Conservation (phyloP, 73 alveolate species). For the Stentor roeselii region DNA sequence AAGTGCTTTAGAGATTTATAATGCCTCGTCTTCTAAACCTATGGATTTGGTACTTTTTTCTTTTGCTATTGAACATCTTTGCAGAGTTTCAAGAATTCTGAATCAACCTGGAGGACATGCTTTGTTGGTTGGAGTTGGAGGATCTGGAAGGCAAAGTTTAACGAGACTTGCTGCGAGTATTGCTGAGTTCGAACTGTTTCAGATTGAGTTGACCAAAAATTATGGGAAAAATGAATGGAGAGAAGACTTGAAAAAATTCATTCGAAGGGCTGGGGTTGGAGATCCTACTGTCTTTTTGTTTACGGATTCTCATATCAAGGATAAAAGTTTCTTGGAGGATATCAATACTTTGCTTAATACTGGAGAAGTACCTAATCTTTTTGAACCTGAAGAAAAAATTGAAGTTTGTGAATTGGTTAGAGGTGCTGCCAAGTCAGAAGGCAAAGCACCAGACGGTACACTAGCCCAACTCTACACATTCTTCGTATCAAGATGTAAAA, state of each 20-base stretch:
- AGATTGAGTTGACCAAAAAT: constrained; percentile 96
- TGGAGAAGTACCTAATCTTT: constrained; percentile 99
- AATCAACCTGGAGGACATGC: constrained; percentile 99
- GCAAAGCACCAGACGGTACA: constrained; percentile 97
- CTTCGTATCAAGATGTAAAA: constrained; percentile 91
- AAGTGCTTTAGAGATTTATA: constrained; percentile 64
- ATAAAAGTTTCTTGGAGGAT: constrained; percentile 97
- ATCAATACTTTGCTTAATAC: constrained; percentile 96
- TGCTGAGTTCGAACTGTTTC: constrained; percentile 89
- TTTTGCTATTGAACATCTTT: constrained; percentile 98
- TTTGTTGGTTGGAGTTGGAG: constrained; percentile 99
- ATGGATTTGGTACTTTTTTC: constrained; percentile 97
- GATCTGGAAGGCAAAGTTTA: constrained; percentile 98
- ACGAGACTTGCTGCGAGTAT: constrained; percentile 95
- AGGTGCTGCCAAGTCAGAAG: constrained; percentile 90
- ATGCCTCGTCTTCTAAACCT: constrained; percentile 71
- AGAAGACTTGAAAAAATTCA: constrained; percentile 94
- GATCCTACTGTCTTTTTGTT: constrained; percentile 83
- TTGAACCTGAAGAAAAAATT: constrained; percentile 98
- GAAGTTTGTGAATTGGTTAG: constrained; percentile 95
- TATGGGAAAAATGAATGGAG: constrained; percentile 97
- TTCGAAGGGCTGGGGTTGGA: constrained; percentile 85
- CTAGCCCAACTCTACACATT: constrained; percentile 81
- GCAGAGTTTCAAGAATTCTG: constrained; percentile 92
- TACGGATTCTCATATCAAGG: constrained; percentile 96